phyloP scores from a whole-genome alignment of 164 flowering plant species.

The Stephania japonica region DNA sequence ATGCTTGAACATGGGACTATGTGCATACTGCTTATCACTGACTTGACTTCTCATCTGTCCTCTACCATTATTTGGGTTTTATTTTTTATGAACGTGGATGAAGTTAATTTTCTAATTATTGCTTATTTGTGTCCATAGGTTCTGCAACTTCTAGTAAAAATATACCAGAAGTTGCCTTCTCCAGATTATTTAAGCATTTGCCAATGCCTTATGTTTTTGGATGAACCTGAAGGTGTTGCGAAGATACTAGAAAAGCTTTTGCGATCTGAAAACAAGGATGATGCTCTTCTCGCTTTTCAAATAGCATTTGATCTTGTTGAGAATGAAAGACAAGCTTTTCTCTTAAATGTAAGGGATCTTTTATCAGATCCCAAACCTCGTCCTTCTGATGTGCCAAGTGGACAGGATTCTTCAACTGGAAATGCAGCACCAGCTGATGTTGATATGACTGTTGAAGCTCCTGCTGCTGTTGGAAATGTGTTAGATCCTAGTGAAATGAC shows the following conservation, averaged over 20 bases:
- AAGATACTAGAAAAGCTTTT: constrained; percentile 64
- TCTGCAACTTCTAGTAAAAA: constrained; percentile 75
- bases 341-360: constrained; percentile 65
- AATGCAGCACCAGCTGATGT: constrained; percentile 44
- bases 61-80: background rate
- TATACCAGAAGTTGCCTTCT: constrained; percentile 54
- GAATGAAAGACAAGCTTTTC: constrained; percentile 96
- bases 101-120: background rate
- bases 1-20: background rate
- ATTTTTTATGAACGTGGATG: background rate
- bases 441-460: constrained; percentile 59
- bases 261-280: constrained; percentile 63
- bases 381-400: constrained; percentile 29
- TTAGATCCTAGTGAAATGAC: constrained; percentile 45
- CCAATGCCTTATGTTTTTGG: constrained; percentile 85
- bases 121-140: constrained; percentile 39
- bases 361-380: constrained; percentile 50
- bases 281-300: constrained; percentile 83
- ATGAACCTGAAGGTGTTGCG: constrained; percentile 69
- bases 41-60: background rate
- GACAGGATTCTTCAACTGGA: constrained; percentile 20
- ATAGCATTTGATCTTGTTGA: constrained; percentile 95
- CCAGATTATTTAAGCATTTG: constrained; percentile 85
- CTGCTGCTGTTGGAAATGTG: constrained; percentile 20
- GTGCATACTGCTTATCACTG: background rate